These are phyloP conservation scores for Perkinsela sp. DNA, from an alignment of 208 protist species.

Conservation along the genomic window DNA sequence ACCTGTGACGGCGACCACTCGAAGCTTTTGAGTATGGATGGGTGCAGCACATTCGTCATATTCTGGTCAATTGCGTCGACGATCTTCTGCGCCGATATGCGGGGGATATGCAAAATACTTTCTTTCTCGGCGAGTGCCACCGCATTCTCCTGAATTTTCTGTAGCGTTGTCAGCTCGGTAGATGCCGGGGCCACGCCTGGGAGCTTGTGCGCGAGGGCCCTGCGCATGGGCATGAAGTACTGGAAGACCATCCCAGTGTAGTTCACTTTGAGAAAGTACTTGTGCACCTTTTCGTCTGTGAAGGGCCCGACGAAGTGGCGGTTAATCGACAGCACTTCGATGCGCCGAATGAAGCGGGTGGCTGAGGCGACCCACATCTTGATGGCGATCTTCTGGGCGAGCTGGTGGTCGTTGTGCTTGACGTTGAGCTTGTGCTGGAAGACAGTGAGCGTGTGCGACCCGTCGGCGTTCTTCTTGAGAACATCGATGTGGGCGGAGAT, in stretches of 20 bases:
- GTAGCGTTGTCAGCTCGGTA: too few species aligned
- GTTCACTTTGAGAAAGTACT: too few species aligned
- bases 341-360: not conserved
- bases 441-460: not conserved
- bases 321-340: not conserved
- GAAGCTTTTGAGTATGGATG: not conserved
- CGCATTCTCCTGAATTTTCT: too few species aligned
- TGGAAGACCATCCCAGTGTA: too few species aligned
- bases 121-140: not conserved
- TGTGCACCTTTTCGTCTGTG: not conserved
- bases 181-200: too few species aligned
- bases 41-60: not conserved
- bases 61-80: not conserved
- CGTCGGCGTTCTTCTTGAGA: not conserved
- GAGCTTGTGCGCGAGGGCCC: too few species aligned
- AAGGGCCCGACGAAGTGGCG: not conserved
- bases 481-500: not conserved
- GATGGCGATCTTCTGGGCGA: not conserved
- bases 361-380: not conserved
- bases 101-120: not conserved
- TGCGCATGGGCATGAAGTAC: too few species aligned
- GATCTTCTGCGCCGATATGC: not conserved
- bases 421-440: not conserved
- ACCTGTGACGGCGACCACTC: not conserved
- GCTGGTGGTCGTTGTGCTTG: not conserved